Base-by-base conservation (phyloP, 2,329 filamentous ascomycete species). In the Fusarium sp. region DNA sequence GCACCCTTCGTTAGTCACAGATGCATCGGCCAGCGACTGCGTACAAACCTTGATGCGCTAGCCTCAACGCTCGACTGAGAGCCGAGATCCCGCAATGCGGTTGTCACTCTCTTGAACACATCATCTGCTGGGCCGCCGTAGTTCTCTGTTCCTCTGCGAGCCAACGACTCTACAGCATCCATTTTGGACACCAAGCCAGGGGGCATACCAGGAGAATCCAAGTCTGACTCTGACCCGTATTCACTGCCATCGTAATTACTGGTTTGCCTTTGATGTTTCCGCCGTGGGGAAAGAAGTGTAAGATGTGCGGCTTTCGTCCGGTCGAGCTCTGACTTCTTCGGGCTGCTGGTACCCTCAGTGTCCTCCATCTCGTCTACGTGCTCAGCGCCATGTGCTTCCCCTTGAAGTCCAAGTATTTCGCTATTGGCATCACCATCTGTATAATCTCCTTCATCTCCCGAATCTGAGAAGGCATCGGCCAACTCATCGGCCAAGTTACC, bases 401-500 rank as follows among this genome's bases (percentile, higher is more conserved):
- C 61, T 44, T 52, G 49, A 29, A 53, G 52, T 41, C 56, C 59
- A 24, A 65, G 32, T 49, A 66, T 64, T 18, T 67, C 65, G 44
- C 71, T 76, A 47, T 75, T 70, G 52, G 78, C 75, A 16, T 83
- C 83, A 14, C 83, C 82, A 34, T 84, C 81, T 62, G 74, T 78
- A 22, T 85, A 83, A 45, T 85, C 84, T 22, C 85, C 86, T 41
- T 90, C 88, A 42, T 88, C 89, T 60, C 87, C 88, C 11, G 89
- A 91, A 34, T 89, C 89, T 45, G 87, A 89, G 78, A 92, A 88
- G 6, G 90, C 90, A 75, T 92, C 92, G 3, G 91, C 93, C 49
- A 96, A 83, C 79, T 96, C 93, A 79, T 95, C 93, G 3, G 93
- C 93, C 51, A 96, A 80, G 73, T 94, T 94, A 32, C 92, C 93